Base-by-base conservation (phyloP, 306 rosid genomes). In the Rosa lucieae region DNA sequence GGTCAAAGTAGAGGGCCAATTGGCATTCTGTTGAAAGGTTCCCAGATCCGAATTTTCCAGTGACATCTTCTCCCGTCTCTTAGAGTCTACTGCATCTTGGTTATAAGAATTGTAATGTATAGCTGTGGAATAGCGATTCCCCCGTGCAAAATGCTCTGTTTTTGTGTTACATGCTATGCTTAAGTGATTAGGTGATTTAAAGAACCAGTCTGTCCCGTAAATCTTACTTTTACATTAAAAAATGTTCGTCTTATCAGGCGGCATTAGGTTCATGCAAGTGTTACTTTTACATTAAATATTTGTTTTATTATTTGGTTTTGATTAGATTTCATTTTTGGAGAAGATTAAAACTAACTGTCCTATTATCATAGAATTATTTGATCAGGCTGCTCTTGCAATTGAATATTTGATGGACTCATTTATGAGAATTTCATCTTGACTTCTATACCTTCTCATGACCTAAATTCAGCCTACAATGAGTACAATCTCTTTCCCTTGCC, bases 51-150 rank as follows among this genome's bases (percentile, higher is more conserved):
- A 14, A 73, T n/a, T 15, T 21, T 55, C 69, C 66, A 4, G 10
- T 49, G 83, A 70, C 49, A 62, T 17, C 14, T 51, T 59, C 37
- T 53, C 32, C 66, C 17, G n/a, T 4, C 74, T 10, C n/a, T 68
- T 68, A 13, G 44, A 51, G 43, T 44, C 37, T 32, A 32, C 37
- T 32, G 37, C 37, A 32, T 32, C 37, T 32, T 32, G 37, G 37
- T 32, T 32, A 32, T 32, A 32, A 32, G 37, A 32, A 32, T 32
- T 2, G 37, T 32, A 32, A 32, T 32, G 37, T 32, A 32, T 32
- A 32, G 37, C 3, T 32, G 37, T 32, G 37, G 37, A 32, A 2
- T 32, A 32, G 3, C 37, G 37, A 32, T 32, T 32, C 37, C 1
- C 37, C 3, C 37, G 37, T 32, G 37, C 37, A 32, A 32, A 32